phyloP scores from a whole-genome alignment of 108 stramenopile species.

The Skeletonema tropicum region DNA sequence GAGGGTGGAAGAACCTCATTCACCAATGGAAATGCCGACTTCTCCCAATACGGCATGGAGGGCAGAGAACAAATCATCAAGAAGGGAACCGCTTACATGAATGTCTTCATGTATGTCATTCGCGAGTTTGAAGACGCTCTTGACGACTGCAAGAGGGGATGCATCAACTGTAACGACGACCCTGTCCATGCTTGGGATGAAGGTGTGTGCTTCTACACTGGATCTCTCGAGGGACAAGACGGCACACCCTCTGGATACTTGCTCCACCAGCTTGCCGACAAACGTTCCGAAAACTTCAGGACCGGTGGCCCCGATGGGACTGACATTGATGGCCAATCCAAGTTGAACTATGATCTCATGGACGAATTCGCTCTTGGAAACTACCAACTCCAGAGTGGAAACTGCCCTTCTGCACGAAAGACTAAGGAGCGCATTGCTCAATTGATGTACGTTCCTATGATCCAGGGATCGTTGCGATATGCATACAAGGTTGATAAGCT shows the following conservation, averaged over 20 bases:
- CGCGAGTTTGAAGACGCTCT: slow-evolving; percentile 76
- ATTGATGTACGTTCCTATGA: slow-evolving; percentile 73
- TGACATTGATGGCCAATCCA: slow-evolving; percentile 48
- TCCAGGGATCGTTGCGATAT: slow-evolving; percentile 77
- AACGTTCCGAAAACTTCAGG: slow-evolving; percentile 60
- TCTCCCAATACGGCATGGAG: slow-evolving; percentile 26
- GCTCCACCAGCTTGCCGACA: slow-evolving; percentile 66
- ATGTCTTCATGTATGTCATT: slow-evolving; percentile 76
- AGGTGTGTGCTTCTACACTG: slow-evolving; percentile 68
- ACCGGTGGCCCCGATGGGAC: slow-evolving; percentile 64
- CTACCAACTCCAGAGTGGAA: slow-evolving; percentile 43
- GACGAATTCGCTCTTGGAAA: slow-evolving; percentile 60
- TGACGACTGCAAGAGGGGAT: slow-evolving; percentile 65
- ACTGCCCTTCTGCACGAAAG: slow-evolving; percentile 54
- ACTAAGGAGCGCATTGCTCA: slow-evolving; percentile 55
- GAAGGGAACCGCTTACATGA: slow-evolving; percentile 72
- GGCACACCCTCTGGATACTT: slow-evolving; percentile 58
- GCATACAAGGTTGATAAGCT: slow-evolving; percentile 61
- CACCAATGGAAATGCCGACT: slow-evolving; percentile 69
- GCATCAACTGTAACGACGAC: slow-evolving; percentile 64
- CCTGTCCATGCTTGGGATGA: slow-evolving; percentile 75
- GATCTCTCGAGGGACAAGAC: slow-evolving; percentile 55
- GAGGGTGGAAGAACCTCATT: slow-evolving; percentile 49
- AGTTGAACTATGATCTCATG: slow-evolving; percentile 59
- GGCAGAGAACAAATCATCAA: slow-evolving; percentile 66